phyloP scores from a whole-genome alignment of 805 yeast genomes.

The Kregervanrija pseudodelftensis region DNA sequence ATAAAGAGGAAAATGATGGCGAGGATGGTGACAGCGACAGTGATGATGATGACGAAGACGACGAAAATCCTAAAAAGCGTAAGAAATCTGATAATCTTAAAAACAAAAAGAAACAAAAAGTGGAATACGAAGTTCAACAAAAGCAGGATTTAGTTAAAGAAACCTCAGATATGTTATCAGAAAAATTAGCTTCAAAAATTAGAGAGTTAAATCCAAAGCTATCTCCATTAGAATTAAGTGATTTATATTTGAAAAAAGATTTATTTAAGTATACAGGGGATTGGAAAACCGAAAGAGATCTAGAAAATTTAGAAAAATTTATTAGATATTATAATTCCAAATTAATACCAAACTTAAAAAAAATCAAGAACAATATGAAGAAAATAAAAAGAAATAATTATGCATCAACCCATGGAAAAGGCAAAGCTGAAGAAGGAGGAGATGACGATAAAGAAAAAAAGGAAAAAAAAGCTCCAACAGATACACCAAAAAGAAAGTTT shows the following conservation, averaged over 20 bases:
- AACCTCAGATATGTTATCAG: conserved; percentile 57
- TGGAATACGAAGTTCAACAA: conserved; percentile 54
- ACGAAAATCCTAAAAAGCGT: conserved; percentile 20
- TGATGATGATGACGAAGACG: conserved; percentile 16
- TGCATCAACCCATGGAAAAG: neutral
- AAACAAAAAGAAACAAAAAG: conserved; percentile 57
- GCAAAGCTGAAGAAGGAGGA: neutral
- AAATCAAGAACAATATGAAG: conserved; percentile 20
- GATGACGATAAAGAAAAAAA: conserved; percentile 19
- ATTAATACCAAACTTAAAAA: conserved; percentile 32
- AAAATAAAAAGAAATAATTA: conserved; percentile 17
- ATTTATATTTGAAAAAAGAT: conserved; percentile 45
- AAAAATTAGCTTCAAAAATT: conserved; percentile 56
- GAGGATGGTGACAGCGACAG: conserved; percentile 9
- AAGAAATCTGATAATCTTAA: conserved; percentile 31
- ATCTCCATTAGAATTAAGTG: conserved; percentile 70
- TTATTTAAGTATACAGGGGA: conserved; percentile 58
- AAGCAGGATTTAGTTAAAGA: conserved; percentile 50
- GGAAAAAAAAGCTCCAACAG: conserved; percentile 11
- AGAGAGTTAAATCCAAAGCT: conserved; percentile 55
- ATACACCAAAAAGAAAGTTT: conserved; percentile 32
- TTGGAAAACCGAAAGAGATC: conserved; percentile 43
- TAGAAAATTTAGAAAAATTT: conserved; percentile 51
- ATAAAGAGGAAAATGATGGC: conserved; percentile 4
- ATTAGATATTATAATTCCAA: conserved; percentile 43